A percentile compares a stretch with the other conserved stretches of the same genome.
Evolutionary conservation across 2,329 filamentous ascomycete species (phyloP).

Genomic region (Raffaelea albimanens): DNA sequence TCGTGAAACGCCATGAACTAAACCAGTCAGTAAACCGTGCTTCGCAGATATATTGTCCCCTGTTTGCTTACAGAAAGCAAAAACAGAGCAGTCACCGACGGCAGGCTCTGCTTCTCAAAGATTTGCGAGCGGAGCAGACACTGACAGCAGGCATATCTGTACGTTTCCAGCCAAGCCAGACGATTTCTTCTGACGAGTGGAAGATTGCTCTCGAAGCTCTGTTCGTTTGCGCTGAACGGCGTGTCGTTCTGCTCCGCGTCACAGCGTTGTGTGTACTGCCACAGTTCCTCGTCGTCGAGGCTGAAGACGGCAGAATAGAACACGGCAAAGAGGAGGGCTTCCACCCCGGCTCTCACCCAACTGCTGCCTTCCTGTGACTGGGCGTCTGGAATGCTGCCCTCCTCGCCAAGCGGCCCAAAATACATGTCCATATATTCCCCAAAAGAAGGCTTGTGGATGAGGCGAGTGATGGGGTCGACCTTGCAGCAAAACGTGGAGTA

Average conservation of each 20-base stretch:
- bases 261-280: neutral
- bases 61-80: neutral
- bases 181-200: neutral
- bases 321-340: conserved; percentile 1
- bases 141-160: conserved; percentile 1
- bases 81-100: neutral
- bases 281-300: neutral
- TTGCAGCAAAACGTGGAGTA: neutral
- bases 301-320: conserved; percentile 1
- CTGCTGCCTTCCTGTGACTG: neutral
- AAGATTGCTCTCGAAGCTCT: neutral
- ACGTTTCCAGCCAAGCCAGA: neutral
- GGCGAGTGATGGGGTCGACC: neutral
- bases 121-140: neutral
- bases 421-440: neutral
- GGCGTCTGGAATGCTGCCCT: neutral
- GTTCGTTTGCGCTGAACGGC: neutral
- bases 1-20: neutral
- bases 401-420: neutral
- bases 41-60: neutral
- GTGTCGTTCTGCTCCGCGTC: neutral
- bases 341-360: neutral
- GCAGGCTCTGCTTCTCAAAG: conserved; percentile 1
- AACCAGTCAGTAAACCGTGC: neutral
- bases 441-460: neutral